phyloP scores from a whole-genome alignment of 139 green algal genomes.

The Volvox reticuliferus region DNA sequence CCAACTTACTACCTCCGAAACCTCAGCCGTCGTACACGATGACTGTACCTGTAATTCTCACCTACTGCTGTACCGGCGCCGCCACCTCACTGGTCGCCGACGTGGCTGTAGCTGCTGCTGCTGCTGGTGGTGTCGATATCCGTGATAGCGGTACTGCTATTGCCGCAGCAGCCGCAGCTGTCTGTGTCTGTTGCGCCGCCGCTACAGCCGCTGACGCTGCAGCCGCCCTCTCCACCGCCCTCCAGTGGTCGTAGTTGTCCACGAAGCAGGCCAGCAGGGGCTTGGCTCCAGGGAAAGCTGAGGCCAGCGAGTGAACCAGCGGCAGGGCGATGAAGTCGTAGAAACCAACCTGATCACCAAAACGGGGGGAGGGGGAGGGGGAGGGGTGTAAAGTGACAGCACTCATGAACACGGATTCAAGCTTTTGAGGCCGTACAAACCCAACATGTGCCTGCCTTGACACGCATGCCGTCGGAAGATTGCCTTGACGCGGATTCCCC shows the following conservation, averaged over 20 bases:
- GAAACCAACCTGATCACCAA: constrained; percentile 33
- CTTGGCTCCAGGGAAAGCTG: constrained; percentile 23
- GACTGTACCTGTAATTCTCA: too few species aligned
- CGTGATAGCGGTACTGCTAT: not conserved
- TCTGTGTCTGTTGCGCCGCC: not conserved
- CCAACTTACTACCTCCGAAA: too few species aligned
- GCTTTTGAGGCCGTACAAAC: not conserved
- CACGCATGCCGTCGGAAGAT: not conserved
- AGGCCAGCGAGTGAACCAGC: constrained; percentile 17
- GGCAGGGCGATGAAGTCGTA: constrained; percentile 44
- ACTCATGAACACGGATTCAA: not conserved
- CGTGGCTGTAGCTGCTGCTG: not conserved
- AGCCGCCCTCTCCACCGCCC: not conserved
- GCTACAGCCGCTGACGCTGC: not conserved
- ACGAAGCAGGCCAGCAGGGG: not conserved
- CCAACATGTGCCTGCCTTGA: not conserved
- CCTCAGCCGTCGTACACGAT: too few species aligned
- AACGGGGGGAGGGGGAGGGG: not conserved
- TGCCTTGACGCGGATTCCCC: not conserved
- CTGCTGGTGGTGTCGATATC: not conserved
- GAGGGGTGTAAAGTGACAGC: not conserved
- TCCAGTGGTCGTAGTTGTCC: constrained; percentile 47
- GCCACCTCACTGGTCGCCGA: too few species aligned
- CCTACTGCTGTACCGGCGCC: too few species aligned
- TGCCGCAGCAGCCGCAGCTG: not conserved